Conservation (phyloP, 78 protist species). For the Isochrysis galbana region DNA sequence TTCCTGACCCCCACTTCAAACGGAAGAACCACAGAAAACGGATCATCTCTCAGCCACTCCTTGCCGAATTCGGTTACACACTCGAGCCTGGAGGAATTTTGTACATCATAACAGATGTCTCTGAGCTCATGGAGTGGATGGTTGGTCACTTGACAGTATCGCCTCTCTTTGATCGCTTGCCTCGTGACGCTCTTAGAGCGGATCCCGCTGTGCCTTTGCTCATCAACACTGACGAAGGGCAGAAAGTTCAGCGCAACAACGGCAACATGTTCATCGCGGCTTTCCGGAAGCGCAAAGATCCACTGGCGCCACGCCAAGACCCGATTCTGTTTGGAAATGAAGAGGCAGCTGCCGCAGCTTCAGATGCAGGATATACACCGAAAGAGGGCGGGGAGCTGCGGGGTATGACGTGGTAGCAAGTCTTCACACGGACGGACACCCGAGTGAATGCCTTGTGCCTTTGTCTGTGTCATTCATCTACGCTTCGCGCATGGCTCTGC, state of each 20-base stretch:
- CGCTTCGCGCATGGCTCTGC: no score
- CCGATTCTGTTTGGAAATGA: not conserved
- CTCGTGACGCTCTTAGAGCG: not conserved
- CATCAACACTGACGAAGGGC: not conserved
- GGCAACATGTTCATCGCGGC: slow-evolving; percentile 27
- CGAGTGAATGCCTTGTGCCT: no score
- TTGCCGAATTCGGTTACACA: slow-evolving; percentile 86
- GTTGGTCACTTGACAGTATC: slow-evolving; percentile 58
- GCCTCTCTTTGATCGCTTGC: slow-evolving; percentile 76
- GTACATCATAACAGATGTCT: slow-evolving; percentile 90
- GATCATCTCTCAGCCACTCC: slow-evolving; percentile 72
- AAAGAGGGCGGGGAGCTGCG: not conserved
- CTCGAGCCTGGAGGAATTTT: slow-evolving; percentile 75
- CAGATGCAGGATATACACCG: slow-evolving; percentile 8
- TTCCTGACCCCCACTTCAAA: slow-evolving; percentile 97
- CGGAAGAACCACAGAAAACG: slow-evolving; percentile 82
- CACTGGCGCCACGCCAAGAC: not conserved
- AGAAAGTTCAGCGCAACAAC: slow-evolving; percentile 12
- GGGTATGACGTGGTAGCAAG: not conserved
- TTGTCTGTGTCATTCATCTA: no score
- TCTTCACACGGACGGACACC: no score
- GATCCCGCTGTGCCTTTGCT: not conserved
- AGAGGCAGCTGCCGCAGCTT: not conserved
- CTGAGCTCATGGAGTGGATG: slow-evolving; percentile 90
- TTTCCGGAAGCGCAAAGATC: not conserved